Evolutionary conservation across 176 grass and related monocot genomes (phyloP).

Genomic region (Phoenix roebelenii): DNA sequence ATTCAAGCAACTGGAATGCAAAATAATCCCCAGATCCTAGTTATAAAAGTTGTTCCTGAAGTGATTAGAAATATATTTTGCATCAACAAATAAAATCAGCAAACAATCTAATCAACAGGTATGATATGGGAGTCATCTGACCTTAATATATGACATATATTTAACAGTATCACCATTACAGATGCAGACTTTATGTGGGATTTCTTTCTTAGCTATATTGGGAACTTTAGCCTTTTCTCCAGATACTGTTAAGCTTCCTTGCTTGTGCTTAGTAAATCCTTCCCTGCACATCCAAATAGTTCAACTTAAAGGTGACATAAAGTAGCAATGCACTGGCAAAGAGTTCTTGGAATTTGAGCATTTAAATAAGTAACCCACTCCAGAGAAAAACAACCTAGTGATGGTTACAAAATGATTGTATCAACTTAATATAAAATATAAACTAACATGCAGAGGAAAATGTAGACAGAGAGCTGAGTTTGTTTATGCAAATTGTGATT

Average conservation of each 20-base stretch:
- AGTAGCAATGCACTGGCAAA: no score
- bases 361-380: no score
- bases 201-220: conserved; percentile 9
- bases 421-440: no score
- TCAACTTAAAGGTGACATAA: not conserved
- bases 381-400: no score
- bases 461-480: no score
- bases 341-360: no score
- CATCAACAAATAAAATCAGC: not conserved
- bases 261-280: conserved; percentile 23
- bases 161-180: conserved; percentile 32
- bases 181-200: conserved; percentile 1
- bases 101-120: not conserved
- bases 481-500: no score
- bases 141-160: conserved; percentile 64
- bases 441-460: no score
- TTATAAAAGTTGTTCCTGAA: not conserved
- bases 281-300: conserved; percentile 32
- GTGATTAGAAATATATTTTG: not conserved
- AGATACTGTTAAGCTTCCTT: conserved; percentile 12
- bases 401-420: no score
- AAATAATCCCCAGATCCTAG: no score
- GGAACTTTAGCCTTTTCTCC: conserved; percentile 7
- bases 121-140: conserved; percentile 18
- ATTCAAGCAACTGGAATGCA: no score